Percentiles rank a stretch among this genome's conserved stretches.
Evolutionary conservation across 768 basidiomycete genomes (phyloP).

Genomic region (Dentipellis fragilis): DNA sequence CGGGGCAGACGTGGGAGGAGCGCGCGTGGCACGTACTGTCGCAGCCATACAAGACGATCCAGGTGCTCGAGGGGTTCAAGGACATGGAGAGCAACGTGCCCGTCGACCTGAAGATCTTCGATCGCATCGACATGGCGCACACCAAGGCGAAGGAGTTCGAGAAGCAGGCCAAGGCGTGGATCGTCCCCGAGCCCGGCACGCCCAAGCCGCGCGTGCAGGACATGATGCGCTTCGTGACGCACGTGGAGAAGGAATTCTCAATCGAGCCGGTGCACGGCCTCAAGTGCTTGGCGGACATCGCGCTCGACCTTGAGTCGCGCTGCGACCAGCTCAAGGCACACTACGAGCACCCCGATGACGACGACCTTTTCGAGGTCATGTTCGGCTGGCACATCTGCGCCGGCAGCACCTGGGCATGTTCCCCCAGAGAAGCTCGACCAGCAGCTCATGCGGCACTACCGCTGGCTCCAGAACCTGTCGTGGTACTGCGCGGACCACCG

Average conservation of each 20-base stretch:
- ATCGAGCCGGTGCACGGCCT: slow-evolving; percentile 58
- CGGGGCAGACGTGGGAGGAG: slow-evolving; percentile 72
- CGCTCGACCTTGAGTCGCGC: slow-evolving; percentile 64
- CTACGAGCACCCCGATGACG: slow-evolving; percentile 43
- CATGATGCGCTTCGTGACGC: slow-evolving; percentile 54
- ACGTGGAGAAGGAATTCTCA: slow-evolving; percentile 69
- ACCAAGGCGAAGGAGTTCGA: slow-evolving; percentile 72
- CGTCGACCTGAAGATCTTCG: slow-evolving; percentile 55
- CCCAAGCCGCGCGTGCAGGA: slow-evolving; percentile 58
- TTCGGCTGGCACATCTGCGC: slow-evolving; percentile 67
- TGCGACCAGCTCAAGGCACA: slow-evolving; percentile 63
- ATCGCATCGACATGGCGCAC: too few species aligned
- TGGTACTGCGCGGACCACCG: slow-evolving; percentile 70
- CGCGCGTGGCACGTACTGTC: slow-evolving; percentile 55
- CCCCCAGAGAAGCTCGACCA: slow-evolving; percentile 54
- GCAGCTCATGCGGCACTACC: slow-evolving; percentile 56
- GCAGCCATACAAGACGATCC: slow-evolving; percentile 63
- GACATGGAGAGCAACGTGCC: slow-evolving; percentile 57
- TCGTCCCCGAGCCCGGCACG: slow-evolving; percentile 44
- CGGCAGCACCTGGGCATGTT: slow-evolving; percentile 64
- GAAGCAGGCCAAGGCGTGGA: slow-evolving; percentile 65
- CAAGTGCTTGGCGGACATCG: slow-evolving; percentile 63
- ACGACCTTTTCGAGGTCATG: slow-evolving; percentile 65
- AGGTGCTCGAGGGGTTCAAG: slow-evolving; percentile 66
- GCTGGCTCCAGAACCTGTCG: slow-evolving; percentile 67